Evolutionary conservation across 371 early-diverging fungal species (phyloP), one percentile per base, ranked within the genome.

Genomic region (Actinomucor elegans): DNA sequence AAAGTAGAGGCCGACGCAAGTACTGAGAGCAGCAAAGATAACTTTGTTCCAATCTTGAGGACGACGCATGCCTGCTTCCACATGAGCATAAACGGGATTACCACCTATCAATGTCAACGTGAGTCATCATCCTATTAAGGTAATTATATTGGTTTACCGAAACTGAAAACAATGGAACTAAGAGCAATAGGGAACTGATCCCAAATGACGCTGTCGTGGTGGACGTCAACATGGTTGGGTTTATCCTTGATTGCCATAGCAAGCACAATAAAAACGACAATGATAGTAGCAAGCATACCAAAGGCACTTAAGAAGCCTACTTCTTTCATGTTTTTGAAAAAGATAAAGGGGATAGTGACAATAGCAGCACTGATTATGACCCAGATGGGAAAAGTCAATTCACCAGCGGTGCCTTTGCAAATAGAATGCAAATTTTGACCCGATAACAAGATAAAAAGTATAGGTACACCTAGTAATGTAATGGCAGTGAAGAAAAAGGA

Each of bases 21-120:
- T 82, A 11, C 77, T 50, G 43, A 88, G 79, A 15, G 91, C 88
- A 34, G 74, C 70, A 15, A 80, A 56, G n/a, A 93, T 64, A 5
- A 92, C 87, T 53, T 75, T 80, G 64, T 79, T 77, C 86, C 93
- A 96, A 32, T 82, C 60, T 46, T 81, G 61, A 36, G 91, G 93
- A 26, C 82, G 58, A 41, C 77, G 69, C 94, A 96, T 93, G 21
- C 89, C 84, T 36, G 81, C 81, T 64, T 92, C 92, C 2, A 92
- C 84, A 56, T 91, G 87, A 8, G 69, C 55, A 37, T 73, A 77
- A 1, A 77, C 69, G 0, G 61, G 61, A 18, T 54, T 55, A 31
- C 61, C 61, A 38, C 60, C 58, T 58, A 47, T 5, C 5, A 27
- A 42, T 54, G 52, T 10, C 10, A 28, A 26, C n/a, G 38, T 38